Evolutionary conservation across 2,329 filamentous ascomycete species (phyloP).

Genomic region (Blumeria hordei): DNA sequence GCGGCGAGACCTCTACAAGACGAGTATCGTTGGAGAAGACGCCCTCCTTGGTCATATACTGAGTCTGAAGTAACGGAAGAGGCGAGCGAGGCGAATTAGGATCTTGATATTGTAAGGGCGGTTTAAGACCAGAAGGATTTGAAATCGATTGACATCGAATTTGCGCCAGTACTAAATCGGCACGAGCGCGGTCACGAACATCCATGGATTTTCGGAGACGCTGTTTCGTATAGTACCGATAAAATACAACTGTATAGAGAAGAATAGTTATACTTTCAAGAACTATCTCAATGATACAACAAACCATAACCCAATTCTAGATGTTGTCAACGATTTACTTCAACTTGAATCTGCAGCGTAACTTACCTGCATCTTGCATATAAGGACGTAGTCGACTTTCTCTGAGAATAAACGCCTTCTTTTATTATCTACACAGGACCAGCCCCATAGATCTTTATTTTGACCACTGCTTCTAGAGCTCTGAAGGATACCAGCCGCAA

Average conservation of each 20-base stretch:
- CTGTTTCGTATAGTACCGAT: slow-evolving; percentile 91
- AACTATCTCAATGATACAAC: slow-evolving; percentile 90
- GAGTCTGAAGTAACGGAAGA: slow-evolving; percentile 18
- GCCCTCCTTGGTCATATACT: slow-evolving; percentile 14
- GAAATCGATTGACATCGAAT: slow-evolving; percentile 69
- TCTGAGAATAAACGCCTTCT: slow-evolving; percentile 53
- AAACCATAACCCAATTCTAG: slow-evolving; percentile 86
- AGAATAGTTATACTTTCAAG: slow-evolving; percentile 76
- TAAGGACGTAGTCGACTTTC: slow-evolving; percentile 66
- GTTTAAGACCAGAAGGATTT: slow-evolving; percentile 75
- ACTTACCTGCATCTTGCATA: slow-evolving; percentile 66
- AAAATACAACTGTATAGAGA: slow-evolving; percentile 88
- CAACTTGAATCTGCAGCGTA: neutral
- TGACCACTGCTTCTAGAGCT: slow-evolving; percentile 45
- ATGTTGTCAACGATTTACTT: slow-evolving; percentile 3
- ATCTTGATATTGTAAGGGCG: slow-evolving; percentile 30
- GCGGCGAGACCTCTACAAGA: slow-evolving; percentile 36
- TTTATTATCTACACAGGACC: slow-evolving; percentile 83
- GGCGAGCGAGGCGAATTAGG: slow-evolving; percentile 34
- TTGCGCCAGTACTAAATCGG: slow-evolving; percentile 80
- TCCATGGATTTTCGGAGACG: slow-evolving; percentile 94
- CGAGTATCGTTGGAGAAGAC: slow-evolving; percentile 17
- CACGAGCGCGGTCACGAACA: slow-evolving; percentile 74
- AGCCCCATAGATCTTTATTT: slow-evolving; percentile 89
- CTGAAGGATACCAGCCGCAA: slow-evolving; percentile 68